Evolutionary conservation across 2,329 filamentous ascomycete genomes (phyloP).

Genomic region (Colletotrichum australisinense): DNA sequence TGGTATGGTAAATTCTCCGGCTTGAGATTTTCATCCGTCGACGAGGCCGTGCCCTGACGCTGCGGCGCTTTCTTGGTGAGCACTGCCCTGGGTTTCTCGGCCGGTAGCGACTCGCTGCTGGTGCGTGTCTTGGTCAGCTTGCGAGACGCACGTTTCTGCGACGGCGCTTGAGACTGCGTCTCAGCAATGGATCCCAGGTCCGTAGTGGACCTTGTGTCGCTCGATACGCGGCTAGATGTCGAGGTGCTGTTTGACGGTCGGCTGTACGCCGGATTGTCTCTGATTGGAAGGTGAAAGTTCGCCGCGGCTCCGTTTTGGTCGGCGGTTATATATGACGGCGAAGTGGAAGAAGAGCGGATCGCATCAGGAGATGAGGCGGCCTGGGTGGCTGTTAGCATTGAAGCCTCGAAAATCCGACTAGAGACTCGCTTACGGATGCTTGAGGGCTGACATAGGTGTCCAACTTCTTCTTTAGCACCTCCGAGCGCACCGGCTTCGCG

Average conservation of each 20-base stretch:
- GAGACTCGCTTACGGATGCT: conserved; percentile 33
- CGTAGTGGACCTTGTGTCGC: conserved; percentile 44
- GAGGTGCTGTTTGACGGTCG: conserved; percentile 35
- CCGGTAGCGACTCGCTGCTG: conserved; percentile 46
- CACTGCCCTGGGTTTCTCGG: conserved; percentile 48
- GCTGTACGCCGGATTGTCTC: conserved; percentile 40
- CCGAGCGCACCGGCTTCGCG: conserved; percentile 92
- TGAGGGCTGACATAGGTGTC: conserved; percentile 63
- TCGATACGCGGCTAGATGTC: conserved; percentile 45
- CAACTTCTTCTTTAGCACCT: conserved; percentile 87
- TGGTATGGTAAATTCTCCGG: conserved; percentile 23
- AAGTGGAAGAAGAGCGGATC: conserved; percentile 32
- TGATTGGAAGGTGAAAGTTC: conserved; percentile 37
- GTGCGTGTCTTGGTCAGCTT: conserved; percentile 56
- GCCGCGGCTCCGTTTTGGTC: conserved; percentile 36
- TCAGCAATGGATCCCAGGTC: conserved; percentile 43
- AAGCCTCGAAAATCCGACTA: background rate
- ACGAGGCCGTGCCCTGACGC: conserved; percentile 41
- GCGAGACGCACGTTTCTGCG: conserved; percentile 50
- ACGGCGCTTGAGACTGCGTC: conserved; percentile 28
- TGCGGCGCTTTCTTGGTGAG: conserved; percentile 52
- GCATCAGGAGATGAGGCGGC: conserved; percentile 5
- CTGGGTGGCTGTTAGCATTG: conserved; percentile 9
- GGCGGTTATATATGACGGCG: conserved; percentile 36
- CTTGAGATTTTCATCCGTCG: conserved; percentile 26